Evolutionary conservation across 768 basidiomycete genomes (phyloP).

Genomic region (Leccinum broughii): DNA sequence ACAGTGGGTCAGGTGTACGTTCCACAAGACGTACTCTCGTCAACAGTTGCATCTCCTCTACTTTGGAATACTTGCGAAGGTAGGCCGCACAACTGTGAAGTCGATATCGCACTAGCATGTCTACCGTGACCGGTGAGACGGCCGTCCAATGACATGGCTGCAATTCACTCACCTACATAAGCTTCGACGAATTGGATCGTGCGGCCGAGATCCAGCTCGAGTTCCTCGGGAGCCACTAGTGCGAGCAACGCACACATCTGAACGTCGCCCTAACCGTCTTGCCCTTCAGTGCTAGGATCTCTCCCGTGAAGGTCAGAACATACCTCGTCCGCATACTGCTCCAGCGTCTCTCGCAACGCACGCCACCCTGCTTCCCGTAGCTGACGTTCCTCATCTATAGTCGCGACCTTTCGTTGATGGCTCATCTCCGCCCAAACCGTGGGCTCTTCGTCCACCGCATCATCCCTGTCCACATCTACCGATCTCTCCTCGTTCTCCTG

Average conservation of each 20-base stretch:
- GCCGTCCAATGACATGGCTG: background rate
- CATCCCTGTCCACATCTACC: slow-evolving; percentile 19
- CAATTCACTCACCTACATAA: slow-evolving; percentile 61
- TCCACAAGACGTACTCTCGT: slow-evolving; percentile 47
- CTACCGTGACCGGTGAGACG: slow-evolving; percentile 35
- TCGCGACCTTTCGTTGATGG: slow-evolving; percentile 17
- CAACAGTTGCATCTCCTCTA: slow-evolving; percentile 49
- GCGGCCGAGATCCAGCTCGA: slow-evolving; percentile 47
- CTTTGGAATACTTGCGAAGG: slow-evolving; percentile 61
- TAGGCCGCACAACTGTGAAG: slow-evolving; percentile 72
- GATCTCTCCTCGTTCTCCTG: slow-evolving; percentile 31
- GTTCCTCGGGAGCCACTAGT: slow-evolving; percentile 58
- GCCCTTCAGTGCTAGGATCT: background rate
- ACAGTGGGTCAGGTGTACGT: background rate
- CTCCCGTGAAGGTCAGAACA: slow-evolving; percentile 2
- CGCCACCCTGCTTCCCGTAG: slow-evolving; percentile 58
- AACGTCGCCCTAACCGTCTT: slow-evolving; percentile 61
- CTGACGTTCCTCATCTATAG: slow-evolving; percentile 50
- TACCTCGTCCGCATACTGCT: slow-evolving; percentile 65
- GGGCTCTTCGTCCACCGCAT: slow-evolving; percentile 32
- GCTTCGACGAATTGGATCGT: slow-evolving; percentile 59
- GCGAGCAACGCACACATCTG: slow-evolving; percentile 79
- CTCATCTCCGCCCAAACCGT: slow-evolving; percentile 31
- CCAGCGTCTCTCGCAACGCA: slow-evolving; percentile 54
- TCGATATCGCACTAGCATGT: slow-evolving; percentile 60